These are phyloP conservation scores for Pholiota molesta DNA, from an alignment of 768 basidiomycete species.

Conservation along the genomic window DNA sequence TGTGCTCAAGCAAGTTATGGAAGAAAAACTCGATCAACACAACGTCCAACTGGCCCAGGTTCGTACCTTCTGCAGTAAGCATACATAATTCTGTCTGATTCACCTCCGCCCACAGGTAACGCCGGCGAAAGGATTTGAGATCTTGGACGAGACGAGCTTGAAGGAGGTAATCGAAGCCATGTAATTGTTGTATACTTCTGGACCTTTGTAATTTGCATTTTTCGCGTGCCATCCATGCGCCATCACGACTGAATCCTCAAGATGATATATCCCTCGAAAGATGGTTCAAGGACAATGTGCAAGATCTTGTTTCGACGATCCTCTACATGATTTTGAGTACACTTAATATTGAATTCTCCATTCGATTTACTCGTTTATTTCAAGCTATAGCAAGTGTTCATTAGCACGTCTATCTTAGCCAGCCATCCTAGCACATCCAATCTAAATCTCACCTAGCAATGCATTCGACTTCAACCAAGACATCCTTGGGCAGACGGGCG, in stretches of 20 bases:
- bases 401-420: not conserved
- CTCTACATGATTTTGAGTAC: not conserved
- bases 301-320: not conserved
- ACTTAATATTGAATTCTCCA: not conserved
- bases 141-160: slow-evolving; percentile 77
- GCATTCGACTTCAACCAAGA: slow-evolving; percentile 90
- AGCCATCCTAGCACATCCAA: not conserved
- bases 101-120: slow-evolving; percentile 63
- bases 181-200: slow-evolving; percentile 42
- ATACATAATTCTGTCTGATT: slow-evolving; percentile 1
- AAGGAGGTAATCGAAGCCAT: slow-evolving; percentile 86
- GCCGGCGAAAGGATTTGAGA: slow-evolving; percentile 80
- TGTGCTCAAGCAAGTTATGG: slow-evolving; percentile 99
- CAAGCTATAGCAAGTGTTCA: slow-evolving; percentile 28
- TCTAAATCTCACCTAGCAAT: slow-evolving; percentile 65
- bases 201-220: slow-evolving; percentile 23
- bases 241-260: not conserved
- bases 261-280: not conserved
- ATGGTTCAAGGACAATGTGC: not conserved
- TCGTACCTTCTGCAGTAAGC: slow-evolving; percentile 22
- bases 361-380: slow-evolving; percentile 23
- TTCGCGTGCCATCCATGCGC: not conserved
- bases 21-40: slow-evolving; percentile 98
- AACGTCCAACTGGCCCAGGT: slow-evolving; percentile 98
- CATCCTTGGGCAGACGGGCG: slow-evolving; percentile 85